Evolutionary conservation across 1,284 basidiomycete genomes (phyloP), one percentile per base, ranked within the genome.

Genomic region (Coniophora puteana): DNA sequence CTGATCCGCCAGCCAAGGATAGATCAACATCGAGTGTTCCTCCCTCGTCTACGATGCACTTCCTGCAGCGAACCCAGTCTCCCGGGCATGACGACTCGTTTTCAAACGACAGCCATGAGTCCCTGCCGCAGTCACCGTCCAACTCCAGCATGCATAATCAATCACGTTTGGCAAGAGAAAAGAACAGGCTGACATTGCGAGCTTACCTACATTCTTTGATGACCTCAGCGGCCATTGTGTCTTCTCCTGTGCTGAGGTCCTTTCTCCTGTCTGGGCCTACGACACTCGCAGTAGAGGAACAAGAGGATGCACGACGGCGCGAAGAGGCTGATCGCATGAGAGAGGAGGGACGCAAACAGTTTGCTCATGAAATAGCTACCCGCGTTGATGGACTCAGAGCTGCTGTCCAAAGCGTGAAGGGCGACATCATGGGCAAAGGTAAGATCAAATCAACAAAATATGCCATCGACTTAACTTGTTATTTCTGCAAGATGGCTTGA

Each of bases 181-280:
- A 93, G 74, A 99, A 99, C 55, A 76, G 96, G 6, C 71, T 99
- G 7, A 99, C 96, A 0, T 77, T 99, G 7, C 80, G 96, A 17
- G 89, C 93, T 0, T 99, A 98, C 63, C 72, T 99, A 12, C 86
- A 89, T 50, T 67, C 80, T 1, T 71, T 99, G 16, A 70, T 99
- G 30, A 64, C 76, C n/a, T 83, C 83, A 4, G 78, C 83, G 1
- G 69, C 74, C 12, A 74, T 96, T 14, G 83, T 88, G 0, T 88
- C 90, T 36, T 93, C 91, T 1, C 86, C 89, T 2, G 82, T 96
- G 7, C 72, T 99, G 30, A 76, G 77, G 38, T 89, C 86, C 0
- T 99, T 99, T 68, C 69, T 99, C 26, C 73, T 92, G 8, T 83
- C 86, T 11, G 77, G 78, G 2, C 89, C 92, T 0, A 93, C 83